Evolutionary conservation across 2,329 filamentous ascomycete genomes (phyloP).

Genomic region (Zopfia rhizophila): DNA sequence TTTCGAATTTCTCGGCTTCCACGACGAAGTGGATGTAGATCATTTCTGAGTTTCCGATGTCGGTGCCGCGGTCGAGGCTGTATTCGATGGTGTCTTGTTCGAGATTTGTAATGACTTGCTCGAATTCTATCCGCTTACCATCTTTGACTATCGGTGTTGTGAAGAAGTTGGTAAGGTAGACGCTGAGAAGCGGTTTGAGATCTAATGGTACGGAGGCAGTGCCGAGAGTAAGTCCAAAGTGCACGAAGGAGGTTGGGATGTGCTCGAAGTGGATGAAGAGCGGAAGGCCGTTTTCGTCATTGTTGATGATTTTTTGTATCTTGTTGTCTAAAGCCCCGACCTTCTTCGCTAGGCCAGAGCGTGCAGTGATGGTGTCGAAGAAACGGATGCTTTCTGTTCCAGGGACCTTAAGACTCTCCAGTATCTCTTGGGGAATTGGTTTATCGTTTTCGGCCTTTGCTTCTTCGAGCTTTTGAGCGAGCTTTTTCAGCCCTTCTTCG

Average conservation of each 20-base stretch:
- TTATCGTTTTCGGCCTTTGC: constrained; percentile 91
- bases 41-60: constrained; percentile 82
- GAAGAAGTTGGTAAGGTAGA: constrained; percentile 95
- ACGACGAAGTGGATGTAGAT: constrained; percentile 84
- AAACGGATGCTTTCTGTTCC: constrained; percentile 93
- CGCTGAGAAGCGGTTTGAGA: constrained; percentile 81
- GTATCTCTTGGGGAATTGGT: constrained; percentile 82
- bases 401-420: constrained; percentile 84
- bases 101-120: constrained; percentile 89
- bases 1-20: constrained; percentile 86
- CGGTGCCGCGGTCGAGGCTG: constrained; percentile 72
- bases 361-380: constrained; percentile 85
- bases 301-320: constrained; percentile 80
- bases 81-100: constrained; percentile 93
- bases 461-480: constrained; percentile 79
- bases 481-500: constrained; percentile 78
- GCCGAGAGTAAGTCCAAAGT: constrained; percentile 82
- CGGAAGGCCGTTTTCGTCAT: constrained; percentile 70
- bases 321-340: constrained; percentile 74
- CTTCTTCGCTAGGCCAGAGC: constrained; percentile 79
- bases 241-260: constrained; percentile 91
- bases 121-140: constrained; percentile 83
- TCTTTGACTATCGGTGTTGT: constrained; percentile 84
- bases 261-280: constrained; percentile 98
- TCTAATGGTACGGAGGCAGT: constrained; percentile 81